Base-by-base conservation (phyloP, 345 rosid species). In the Gossypium bickii region DNA sequence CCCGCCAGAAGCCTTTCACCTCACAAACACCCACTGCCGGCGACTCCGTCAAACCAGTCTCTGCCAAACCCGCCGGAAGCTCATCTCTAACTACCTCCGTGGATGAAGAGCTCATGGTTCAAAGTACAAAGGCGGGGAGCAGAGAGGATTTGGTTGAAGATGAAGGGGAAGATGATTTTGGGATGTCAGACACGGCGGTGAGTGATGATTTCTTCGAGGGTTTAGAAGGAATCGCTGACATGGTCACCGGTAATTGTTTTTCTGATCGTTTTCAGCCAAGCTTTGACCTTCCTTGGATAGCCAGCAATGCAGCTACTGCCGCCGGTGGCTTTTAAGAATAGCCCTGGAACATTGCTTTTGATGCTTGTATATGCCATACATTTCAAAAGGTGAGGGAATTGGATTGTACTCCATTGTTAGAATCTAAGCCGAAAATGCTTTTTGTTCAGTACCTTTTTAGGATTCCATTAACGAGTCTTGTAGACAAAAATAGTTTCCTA, bases 181-280 rank as follows among this genome's bases (percentile, higher is more conserved):
- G 82, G 73, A 65, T 89, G 43, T 87, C 92, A 12, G 89, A 86
- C 65, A 83, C 82, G 76, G 94, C 79, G 13, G 84, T 85, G n/a
- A 81, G 89, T 48, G 97, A 95, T 48, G 98, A 95, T 80, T 93
- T 95, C 82, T 91, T 89, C n/a, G 89, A 73, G 47, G 97, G 97
- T 1, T 69, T 91, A 60, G 99, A 91, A 57, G 98, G 84, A 38
- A 78, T 93, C 9, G 77, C 85, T 16, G 82, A 65, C 49, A 73
- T 78, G 48, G 83, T 78, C 67, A 77, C 81, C 51, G 86, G 83
- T 53, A 88, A 86, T 38, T 74, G 80, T 62, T 81, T 83, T 70
- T 77, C 89, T 56, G 93, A 88, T 70, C 82, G 74, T 45, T 86
- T 89, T 20, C 84, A 89, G 75, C 84, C 87, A 17, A 87, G 75